Conservation (phyloP, 179 eudicot species). For the Amaranthus tricolor region DNA sequence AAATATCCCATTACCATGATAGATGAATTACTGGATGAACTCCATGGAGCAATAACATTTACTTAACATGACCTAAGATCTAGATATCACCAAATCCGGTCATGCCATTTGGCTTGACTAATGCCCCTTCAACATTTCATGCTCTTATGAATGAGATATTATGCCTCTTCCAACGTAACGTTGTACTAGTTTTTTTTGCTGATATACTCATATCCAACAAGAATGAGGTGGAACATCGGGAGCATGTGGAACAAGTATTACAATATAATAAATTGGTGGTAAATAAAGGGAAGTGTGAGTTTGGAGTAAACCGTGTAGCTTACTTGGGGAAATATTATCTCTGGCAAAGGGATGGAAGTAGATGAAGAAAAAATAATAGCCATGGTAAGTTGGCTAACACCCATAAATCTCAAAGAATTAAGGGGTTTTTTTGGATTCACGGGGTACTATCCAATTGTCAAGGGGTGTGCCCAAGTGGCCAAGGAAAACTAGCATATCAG, state of each 20-base stretch:
- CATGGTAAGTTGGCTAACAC: not conserved
- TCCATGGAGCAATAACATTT: not conserved
- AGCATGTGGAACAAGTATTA: no score
- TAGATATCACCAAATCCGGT: not conserved
- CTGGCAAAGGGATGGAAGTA: not conserved
- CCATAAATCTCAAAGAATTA: no score
- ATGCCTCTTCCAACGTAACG: not conserved
- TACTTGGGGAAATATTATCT: not conserved
- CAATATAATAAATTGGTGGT: no score
- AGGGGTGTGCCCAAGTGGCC: no score
- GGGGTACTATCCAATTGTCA: no score
- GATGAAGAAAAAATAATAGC: not conserved
- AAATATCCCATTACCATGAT: no score
- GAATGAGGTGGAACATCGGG: no score
- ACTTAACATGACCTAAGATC: not conserved
- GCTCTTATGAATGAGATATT: not conserved
- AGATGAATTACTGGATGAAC: not conserved
- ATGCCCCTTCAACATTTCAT: not conserved
- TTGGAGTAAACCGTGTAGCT: not conserved
- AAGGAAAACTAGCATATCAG: no score
- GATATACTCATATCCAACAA: not conserved
- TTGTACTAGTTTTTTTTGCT: not conserved
- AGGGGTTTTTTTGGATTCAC: not conserved
- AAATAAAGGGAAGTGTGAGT: no score
- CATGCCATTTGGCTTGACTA: not conserved